Percentiles rank a stretch among this genome's conserved stretches.
phyloP scores from a whole-genome alignment of 805 yeast genomes.

The Nakazawaea wyomingensis region DNA sequence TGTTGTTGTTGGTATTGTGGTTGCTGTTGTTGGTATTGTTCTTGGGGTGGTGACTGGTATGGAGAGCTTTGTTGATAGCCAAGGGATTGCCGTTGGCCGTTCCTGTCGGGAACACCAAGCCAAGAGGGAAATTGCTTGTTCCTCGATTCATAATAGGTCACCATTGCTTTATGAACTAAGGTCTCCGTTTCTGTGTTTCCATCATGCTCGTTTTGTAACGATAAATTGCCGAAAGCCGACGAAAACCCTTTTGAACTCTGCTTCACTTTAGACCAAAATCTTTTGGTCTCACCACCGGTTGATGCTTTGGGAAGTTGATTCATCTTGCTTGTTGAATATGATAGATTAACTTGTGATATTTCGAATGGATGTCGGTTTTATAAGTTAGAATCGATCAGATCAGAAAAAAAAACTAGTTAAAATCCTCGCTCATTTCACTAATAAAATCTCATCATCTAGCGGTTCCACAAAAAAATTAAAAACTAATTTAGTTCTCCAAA shows the following conservation, averaged over 20 bases:
- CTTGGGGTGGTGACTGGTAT: background rate
- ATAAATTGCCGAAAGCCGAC: conserved; percentile 26
- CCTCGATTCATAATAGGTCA: conserved; percentile 21
- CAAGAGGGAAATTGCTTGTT: conserved; percentile 24
- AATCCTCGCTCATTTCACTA: too few species aligned
- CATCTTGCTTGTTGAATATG: background rate
- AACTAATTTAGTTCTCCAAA: too few species aligned
- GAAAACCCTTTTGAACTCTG: conserved; percentile 15
- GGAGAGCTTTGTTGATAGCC: background rate
- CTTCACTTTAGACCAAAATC: conserved; percentile 16
- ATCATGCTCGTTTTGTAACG: conserved; percentile 27
- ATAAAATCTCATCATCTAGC: too few species aligned
- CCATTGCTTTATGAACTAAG: conserved; percentile 26
- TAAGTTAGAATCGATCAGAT: too few species aligned
- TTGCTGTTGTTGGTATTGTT: conserved; percentile 9
- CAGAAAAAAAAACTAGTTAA: too few species aligned
- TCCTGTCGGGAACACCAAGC: conserved; percentile 17
- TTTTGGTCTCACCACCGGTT: conserved; percentile 11
- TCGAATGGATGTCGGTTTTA: too few species aligned
- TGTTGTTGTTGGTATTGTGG: background rate
- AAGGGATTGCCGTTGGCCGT: background rate
- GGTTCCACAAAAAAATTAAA: too few species aligned
- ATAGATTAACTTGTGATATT: too few species aligned
- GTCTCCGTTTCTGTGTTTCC: conserved; percentile 29
- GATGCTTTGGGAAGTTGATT: conserved; percentile 6